Conservation (phyloP, 2,329 filamentous ascomycete species). For the Scolecobasidium constrictum region DNA sequence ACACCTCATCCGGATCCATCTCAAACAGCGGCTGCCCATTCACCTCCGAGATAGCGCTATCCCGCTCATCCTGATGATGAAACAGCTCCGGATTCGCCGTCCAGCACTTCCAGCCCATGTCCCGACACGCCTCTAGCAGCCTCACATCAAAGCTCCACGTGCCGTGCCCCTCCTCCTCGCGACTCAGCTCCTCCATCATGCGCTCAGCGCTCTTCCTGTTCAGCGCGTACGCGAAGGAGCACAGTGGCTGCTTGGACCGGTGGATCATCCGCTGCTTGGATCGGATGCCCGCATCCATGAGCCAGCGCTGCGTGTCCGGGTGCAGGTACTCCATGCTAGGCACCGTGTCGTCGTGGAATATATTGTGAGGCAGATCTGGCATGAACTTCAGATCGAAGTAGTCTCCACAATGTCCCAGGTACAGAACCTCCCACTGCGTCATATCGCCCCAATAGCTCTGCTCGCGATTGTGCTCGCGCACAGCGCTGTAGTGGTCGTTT, state of each 20-base stretch:
- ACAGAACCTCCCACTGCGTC: constrained; percentile 25
- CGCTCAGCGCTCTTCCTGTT: constrained; percentile 20
- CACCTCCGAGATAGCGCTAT: constrained; percentile 20
- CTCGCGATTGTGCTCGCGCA: constrained; percentile 10
- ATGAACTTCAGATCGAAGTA: constrained; percentile 22
- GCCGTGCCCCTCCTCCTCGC: constrained; percentile 22
- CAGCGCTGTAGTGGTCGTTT: constrained; percentile 7
- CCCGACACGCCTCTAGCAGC: constrained; percentile 23
- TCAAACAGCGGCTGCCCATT: constrained; percentile 11
- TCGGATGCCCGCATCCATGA: constrained; percentile 23
- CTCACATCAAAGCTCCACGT: constrained; percentile 29
- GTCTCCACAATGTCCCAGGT: constrained; percentile 31
- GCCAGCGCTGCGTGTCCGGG: constrained; percentile 16
- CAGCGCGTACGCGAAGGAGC: constrained; percentile 30
- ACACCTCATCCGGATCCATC: constrained; percentile 10
- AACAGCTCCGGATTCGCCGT: constrained; percentile 16
- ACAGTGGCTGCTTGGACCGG: constrained; percentile 24
- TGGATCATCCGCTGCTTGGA: constrained; percentile 21
- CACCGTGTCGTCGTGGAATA: constrained; percentile 28
- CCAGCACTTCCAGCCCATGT: constrained; percentile 23
- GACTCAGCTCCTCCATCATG: constrained; percentile 19
- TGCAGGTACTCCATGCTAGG: constrained; percentile 19
- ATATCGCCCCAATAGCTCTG: constrained; percentile 22
- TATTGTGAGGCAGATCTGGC: constrained; percentile 28
- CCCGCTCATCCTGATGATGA: constrained; percentile 22